Evolutionary conservation across 495 filamentous ascomycete species (phyloP), one percentile per base, ranked within the genome.

Genomic region (Jackrogersella multiformis): DNA sequence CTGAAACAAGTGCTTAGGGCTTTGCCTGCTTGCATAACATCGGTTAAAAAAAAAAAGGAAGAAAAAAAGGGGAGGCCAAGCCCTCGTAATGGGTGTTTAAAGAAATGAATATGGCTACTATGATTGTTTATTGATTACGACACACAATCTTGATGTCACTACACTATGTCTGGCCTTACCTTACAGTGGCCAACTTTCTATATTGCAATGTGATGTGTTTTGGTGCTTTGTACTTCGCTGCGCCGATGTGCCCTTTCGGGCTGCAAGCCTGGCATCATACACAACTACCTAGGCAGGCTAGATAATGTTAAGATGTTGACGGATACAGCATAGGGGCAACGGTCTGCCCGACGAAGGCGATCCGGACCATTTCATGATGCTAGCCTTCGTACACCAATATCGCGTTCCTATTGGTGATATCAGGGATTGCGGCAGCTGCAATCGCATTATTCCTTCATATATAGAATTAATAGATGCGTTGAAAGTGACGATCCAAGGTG

Each of bases 1-100:
- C 44, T 61, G 61, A 54, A 56, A 60, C 55, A 34, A 41, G 57
- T 48, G 41, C 44, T 34, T 55, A 32, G 53, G 58, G 26, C 38
- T 39, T 28, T 49, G 51, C 38, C 44, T 32, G 28, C 48, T 28
- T 49, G 51, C 38, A 52, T 32, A 20, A 69, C 48, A 28, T 30
- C 36, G 36, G 61, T 44, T n/a, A n/a, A n/a, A n/a, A n/a, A n/a
- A n/a, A n/a, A n/a, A n/a, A n/a, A n/a, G n/a, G 59, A 60, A 34
- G 4, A 9, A 56, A 44, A 44, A 44, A 35, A 35, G 32, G 4
- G 2, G 32, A 30, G 38, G 28, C 49, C 30, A 41, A 16, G 24
- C 21, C 66, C 56, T 56, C 56, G 49, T 42, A 20, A 53, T 32
- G 35, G 42, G 24, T 59, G 28, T 35, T 48, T 26, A 59, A 42